phyloP scores from a whole-genome alignment of 1,284 basidiomycete species.

The Tetrapyrgos nigripes region DNA sequence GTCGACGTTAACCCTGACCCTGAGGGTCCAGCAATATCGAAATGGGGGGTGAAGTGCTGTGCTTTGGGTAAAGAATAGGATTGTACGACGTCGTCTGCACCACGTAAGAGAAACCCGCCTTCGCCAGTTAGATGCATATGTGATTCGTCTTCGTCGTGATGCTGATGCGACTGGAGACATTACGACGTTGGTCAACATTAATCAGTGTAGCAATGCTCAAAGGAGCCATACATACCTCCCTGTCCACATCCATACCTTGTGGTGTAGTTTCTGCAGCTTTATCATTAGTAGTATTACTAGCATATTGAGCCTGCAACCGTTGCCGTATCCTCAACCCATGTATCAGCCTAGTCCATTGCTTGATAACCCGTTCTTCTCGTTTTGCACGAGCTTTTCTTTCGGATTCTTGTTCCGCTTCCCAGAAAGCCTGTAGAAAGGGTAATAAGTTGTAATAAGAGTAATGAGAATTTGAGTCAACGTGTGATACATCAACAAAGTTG shows the following conservation, averaged over 20 bases:
- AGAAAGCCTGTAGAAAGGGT: slow-evolving; percentile 70
- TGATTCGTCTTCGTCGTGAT: slow-evolving; percentile 13
- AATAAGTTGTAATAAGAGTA: slow-evolving; percentile 2
- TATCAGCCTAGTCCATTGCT: slow-evolving; percentile 89
- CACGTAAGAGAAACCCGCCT: slow-evolving; percentile 68
- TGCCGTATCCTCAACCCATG: slow-evolving; percentile 88
- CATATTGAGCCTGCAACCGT: slow-evolving; percentile 86
- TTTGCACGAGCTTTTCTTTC: slow-evolving; percentile 82
- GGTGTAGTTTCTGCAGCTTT: slow-evolving; percentile 10
- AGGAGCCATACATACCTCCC: slow-evolving; percentile 22
- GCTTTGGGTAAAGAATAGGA: slow-evolving; percentile 72
- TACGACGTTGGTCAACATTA: too few species aligned
- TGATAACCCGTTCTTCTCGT: slow-evolving; percentile 82
- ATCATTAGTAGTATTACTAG: slow-evolving; percentile 40
- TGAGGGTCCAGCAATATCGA: slow-evolving; percentile 12
- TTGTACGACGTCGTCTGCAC: slow-evolving; percentile 77
- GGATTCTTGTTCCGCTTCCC: slow-evolving; percentile 80
- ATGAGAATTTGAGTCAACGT: too few species aligned
- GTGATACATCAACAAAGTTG: not conserved
- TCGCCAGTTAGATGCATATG: not conserved
- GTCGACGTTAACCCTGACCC: not conserved
- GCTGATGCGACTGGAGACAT: not conserved
- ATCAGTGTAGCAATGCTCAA: not conserved
- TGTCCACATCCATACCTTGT: slow-evolving; percentile 22
- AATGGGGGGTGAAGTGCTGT: slow-evolving; percentile 41